A percentile compares a stretch with the other conserved stretches of the same genome.
These are phyloP conservation scores for Secale cereale DNA, from an alignment of 176 grass and related monocot genomes.

Conservation along the genomic window DNA sequence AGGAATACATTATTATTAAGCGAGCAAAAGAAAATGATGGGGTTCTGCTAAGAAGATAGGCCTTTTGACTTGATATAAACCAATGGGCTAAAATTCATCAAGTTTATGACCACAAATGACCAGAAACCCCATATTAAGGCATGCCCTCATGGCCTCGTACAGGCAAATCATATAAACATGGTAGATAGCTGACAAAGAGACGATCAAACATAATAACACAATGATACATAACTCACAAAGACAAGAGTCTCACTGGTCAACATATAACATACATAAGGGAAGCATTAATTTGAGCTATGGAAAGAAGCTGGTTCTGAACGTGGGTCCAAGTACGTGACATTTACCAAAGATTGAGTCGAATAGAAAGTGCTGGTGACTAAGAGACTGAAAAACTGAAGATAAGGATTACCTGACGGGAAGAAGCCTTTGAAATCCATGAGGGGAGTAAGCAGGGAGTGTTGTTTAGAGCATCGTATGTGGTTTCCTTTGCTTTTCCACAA, in stretches of 20 bases:
- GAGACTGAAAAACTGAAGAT: background rate
- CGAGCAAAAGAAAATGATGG: background rate
- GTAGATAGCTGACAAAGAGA: background rate
- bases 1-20: background rate
- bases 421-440: conserved; percentile 99
- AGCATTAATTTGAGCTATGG: background rate
- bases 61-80: background rate
- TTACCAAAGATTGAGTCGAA: conserved; percentile 6
- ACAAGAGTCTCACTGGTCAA: background rate
- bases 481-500: conserved; percentile 99
- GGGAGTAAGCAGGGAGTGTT: conserved; percentile 98
- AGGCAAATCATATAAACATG: background rate
- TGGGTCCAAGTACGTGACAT: background rate
- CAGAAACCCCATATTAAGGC: conserved; percentile 8
- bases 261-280: conserved; percentile 13
- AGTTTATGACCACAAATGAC: background rate
- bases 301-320: background rate
- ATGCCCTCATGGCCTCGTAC: background rate
- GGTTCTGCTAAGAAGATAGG: conserved; percentile 7
- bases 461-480: conserved; percentile 93
- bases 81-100: background rate
- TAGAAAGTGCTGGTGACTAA: background rate
- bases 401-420: conserved; percentile 72
- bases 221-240: background rate
- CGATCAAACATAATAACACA: background rate